Evolutionary conservation across 2,329 filamentous ascomycete genomes (phyloP).

Genomic region (Chaetomium strumarium): DNA sequence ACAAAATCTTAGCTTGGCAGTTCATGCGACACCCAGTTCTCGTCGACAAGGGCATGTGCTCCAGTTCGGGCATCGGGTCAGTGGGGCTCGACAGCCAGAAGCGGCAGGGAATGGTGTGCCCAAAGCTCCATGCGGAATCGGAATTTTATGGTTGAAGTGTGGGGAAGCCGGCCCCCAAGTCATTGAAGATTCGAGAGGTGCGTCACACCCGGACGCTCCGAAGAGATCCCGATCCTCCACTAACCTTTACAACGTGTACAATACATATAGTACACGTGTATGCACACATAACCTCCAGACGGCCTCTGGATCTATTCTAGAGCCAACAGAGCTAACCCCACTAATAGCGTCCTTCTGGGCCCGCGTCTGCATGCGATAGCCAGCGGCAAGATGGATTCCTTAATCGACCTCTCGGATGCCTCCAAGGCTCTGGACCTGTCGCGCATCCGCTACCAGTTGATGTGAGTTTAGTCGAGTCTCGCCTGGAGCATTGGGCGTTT

Average conservation of each 20-base stretch:
- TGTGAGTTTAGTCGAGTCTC: constrained; percentile 50
- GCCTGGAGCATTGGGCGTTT: background rate
- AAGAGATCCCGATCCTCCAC: background rate
- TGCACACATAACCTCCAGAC: too few relatives aligned
- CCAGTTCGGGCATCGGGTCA: background rate
- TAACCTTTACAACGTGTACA: background rate
- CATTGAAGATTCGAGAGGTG: constrained; percentile 6
- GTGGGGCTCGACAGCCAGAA: background rate
- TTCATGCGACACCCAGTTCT: constrained; percentile 2
- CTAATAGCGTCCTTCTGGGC: background rate
- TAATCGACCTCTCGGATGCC: constrained; percentile 81
- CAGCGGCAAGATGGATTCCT: constrained; percentile 66
- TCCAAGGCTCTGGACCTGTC: constrained; percentile 80
- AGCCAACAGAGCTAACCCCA: background rate
- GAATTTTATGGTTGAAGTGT: too few relatives aligned
- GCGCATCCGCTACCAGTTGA: constrained; percentile 89
- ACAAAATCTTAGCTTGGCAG: constrained; percentile 14
- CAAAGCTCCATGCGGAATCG: too few relatives aligned
- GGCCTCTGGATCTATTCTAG: background rate
- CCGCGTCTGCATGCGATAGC: too few relatives aligned
- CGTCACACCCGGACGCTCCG: constrained; percentile 6
- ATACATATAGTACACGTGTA: too few relatives aligned
- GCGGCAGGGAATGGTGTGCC: background rate
- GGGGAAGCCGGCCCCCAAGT: background rate
- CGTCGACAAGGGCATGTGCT: background rate